Percentiles rank a stretch among this genome's conserved stretches.
Conservation (phyloP, 176 grass and related monocot genomes). For the Panicum miliaceum region DNA sequence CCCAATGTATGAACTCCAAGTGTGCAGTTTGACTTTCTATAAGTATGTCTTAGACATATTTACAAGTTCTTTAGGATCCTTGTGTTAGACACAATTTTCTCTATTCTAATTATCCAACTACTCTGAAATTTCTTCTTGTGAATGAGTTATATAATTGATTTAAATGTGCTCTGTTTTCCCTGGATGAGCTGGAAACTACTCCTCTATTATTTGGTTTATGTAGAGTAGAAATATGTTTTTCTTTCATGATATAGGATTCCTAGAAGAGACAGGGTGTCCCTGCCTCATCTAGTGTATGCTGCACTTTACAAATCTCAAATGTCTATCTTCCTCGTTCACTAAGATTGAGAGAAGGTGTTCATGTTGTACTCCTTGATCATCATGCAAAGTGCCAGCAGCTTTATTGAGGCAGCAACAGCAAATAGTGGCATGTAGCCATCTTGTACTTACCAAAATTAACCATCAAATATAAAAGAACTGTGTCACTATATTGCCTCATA, state of each 20-base stretch:
- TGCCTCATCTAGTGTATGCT: background rate
- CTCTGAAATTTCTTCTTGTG: background rate
- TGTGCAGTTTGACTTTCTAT: background rate
- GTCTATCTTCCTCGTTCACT: background rate
- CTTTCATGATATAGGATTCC: background rate
- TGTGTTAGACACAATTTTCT: slow-evolving; percentile 21
- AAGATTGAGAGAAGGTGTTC: slow-evolving; percentile 1
- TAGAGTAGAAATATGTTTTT: background rate
- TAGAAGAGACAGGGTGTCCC: background rate
- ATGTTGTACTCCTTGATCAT: background rate
- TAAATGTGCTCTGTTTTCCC: background rate
- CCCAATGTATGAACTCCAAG: slow-evolving; percentile 1
- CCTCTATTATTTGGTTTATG: background rate
- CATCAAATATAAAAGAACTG: background rate
- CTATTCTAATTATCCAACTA: slow-evolving; percentile 14
- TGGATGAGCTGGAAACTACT: background rate
- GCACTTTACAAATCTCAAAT: background rate
- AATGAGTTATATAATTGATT: background rate
- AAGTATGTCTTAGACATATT: slow-evolving; percentile 7
- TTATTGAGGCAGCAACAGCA: background rate
- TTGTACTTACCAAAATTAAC: background rate
- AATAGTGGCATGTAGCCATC: background rate
- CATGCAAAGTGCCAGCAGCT: background rate
- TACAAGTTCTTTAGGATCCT: slow-evolving; percentile 23
- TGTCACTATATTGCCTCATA: slow-evolving; percentile 13